Evolutionary conservation across 371 early-diverging fungal species (phyloP).

Genomic region (Mucor sp.): DNA sequence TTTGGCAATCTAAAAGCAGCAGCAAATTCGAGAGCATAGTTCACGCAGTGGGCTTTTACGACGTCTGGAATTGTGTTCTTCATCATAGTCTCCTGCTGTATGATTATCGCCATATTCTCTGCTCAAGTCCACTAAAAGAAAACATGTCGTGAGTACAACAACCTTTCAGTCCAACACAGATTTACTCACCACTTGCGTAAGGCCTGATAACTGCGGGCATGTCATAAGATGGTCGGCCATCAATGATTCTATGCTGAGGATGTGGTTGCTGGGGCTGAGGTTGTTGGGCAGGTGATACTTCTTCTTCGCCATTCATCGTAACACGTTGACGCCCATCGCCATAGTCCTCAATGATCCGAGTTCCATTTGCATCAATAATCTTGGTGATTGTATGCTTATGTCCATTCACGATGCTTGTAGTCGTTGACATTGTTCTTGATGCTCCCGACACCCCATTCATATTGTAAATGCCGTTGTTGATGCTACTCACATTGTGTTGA

Average conservation of each 20-base stretch:
- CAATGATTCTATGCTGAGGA: not conserved
- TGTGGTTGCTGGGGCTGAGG: not conserved
- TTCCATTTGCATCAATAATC: slow-evolving; percentile 18
- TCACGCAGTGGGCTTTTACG: not conserved
- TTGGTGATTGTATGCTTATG: slow-evolving; percentile 19
- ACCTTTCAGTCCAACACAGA: not conserved
- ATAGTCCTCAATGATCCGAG: slow-evolving; percentile 19
- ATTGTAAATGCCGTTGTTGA: not conserved
- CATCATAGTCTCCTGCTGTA: not conserved
- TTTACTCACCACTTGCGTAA: slow-evolving; percentile 1
- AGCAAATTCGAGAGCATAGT: not conserved
- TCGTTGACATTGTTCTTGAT: slow-evolving; percentile 15
- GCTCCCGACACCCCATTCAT: not conserved
- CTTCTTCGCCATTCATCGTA: slow-evolving; percentile 19
- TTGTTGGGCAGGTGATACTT: not conserved
- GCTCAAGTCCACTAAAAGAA: not conserved
- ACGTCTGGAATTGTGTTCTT: not conserved
- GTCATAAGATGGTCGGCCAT: not conserved
- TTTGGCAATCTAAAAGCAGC: not conserved
- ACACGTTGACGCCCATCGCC: slow-evolving; percentile 22
- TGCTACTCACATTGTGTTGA: not conserved
- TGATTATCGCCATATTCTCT: slow-evolving; percentile 1
- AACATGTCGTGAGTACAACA: not conserved
- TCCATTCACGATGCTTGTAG: slow-evolving; percentile 21
- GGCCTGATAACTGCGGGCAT: not conserved